Conservation (phyloP, 768 basidiomycete species). For the Podaxis sp. region DNA sequence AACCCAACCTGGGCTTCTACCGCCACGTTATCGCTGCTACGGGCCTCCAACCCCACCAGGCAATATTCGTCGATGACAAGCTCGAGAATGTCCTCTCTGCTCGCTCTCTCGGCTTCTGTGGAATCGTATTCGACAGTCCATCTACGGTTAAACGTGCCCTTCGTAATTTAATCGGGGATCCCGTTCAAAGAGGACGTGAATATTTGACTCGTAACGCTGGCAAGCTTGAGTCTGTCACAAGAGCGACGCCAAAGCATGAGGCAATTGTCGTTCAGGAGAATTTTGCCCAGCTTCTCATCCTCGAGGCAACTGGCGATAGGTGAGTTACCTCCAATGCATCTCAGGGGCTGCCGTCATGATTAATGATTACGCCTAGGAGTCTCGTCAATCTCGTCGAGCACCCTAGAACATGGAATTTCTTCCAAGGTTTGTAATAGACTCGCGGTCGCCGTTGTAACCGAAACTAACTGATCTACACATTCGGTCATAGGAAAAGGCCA, state of each 20-base stretch:
- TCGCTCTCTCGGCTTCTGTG: conserved; percentile 53
- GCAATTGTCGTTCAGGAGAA: conserved; percentile 46
- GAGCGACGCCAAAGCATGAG: conserved; percentile 23
- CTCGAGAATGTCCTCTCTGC: conserved; percentile 58
- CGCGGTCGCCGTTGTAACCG: conserved; percentile 6
- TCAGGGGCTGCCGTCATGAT: neutral
- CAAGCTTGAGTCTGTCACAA: conserved; percentile 42
- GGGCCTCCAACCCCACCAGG: conserved; percentile 40
- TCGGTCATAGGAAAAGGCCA: conserved; percentile 30
- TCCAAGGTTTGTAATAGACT: conserved; percentile 33
- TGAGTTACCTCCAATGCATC: conserved; percentile 19
- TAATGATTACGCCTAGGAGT: conserved; percentile 25
- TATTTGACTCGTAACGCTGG: conserved; percentile 42
- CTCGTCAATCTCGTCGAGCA: conserved; percentile 45
- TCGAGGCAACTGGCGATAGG: conserved; percentile 49
- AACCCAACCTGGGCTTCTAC: conserved; percentile 55
- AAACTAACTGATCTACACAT: conserved; percentile 1
- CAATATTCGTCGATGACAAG: conserved; percentile 61
- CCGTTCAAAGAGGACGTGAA: conserved; percentile 37
- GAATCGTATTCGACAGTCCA: conserved; percentile 47
- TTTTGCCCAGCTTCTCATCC: conserved; percentile 57
- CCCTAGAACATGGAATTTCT: conserved; percentile 52
- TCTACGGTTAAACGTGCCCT: conserved; percentile 42
- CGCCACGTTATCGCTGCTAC: conserved; percentile 43
- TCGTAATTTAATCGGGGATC: conserved; percentile 46